Evolutionary conservation across 345 rosid species (phyloP).

Genomic region (Populus simonii): DNA sequence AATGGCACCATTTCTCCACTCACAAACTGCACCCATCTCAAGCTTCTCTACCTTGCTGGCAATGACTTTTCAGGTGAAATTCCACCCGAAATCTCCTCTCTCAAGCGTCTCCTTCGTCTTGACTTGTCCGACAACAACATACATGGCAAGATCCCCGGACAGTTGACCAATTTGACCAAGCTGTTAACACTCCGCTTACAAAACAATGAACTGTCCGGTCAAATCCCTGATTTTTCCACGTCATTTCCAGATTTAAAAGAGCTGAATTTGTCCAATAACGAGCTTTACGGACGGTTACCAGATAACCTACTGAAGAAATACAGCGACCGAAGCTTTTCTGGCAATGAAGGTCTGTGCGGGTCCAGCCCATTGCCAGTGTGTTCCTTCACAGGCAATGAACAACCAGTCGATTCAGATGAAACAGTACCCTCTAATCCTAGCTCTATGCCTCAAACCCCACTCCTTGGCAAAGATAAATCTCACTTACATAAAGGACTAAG

Average conservation of each 20-base stretch:
- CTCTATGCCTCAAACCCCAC: slow-evolving; percentile 55
- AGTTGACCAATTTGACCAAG: slow-evolving; percentile 48
- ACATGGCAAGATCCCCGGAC: slow-evolving; percentile 54
- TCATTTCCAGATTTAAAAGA: slow-evolving; percentile 42
- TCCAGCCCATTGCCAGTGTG: slow-evolving; percentile 62
- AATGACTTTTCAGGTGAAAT: slow-evolving; percentile 81
- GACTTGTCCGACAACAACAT: slow-evolving; percentile 88
- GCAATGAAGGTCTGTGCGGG: slow-evolving; percentile 83
- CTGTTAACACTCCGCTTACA: slow-evolving; percentile 76
- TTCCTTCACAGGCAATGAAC: slow-evolving; percentile 43
- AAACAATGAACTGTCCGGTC: slow-evolving; percentile 75
- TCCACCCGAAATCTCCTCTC: slow-evolving; percentile 53
- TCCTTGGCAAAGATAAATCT: slow-evolving; percentile 18
- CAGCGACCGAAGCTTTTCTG: slow-evolving; percentile 57
- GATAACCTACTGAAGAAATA: slow-evolving; percentile 53
- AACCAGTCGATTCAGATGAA: slow-evolving; percentile 29
- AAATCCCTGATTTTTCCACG: slow-evolving; percentile 64
- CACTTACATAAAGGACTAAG: slow-evolving; percentile 41
- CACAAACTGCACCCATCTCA: slow-evolving; percentile 63
- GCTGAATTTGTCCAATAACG: slow-evolving; percentile 68
- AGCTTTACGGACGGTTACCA: slow-evolving; percentile 65
- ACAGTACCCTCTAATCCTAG: slow-evolving; percentile 83
- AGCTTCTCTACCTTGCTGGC: slow-evolving; percentile 64
- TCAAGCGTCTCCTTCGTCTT: slow-evolving; percentile 59
- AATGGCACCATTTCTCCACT: slow-evolving; percentile 65